Base-by-base conservation (phyloP, 139 green algal species). In the Gonium pectorale region DNA sequence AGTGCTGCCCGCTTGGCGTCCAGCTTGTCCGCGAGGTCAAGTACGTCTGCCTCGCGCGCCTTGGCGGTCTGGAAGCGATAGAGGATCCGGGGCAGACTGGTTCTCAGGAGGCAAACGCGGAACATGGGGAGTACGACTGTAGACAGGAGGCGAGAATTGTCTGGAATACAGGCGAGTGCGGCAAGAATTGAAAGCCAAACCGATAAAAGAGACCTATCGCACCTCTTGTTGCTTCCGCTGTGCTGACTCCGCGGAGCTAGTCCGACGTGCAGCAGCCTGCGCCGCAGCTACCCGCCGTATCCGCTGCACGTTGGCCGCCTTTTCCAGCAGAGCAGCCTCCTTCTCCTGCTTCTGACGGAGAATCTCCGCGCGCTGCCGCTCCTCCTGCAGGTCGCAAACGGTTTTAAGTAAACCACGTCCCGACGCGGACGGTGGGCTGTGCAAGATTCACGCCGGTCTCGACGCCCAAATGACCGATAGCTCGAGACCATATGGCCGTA, bases 291-390 rank as follows among this genome's bases (percentile, higher is more conserved):
- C 83, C 67, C 86, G 78, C 29, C 91, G 87, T 6, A 93, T 78
- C 44, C 87, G 86, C 49, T 86, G 74, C 80, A 96, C 94, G 86
- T 92, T 93, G 33, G 86, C 87, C 19, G 87, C 90, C 85, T 94
- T 94, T 22, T 73, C 63, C 37, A 83, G 63, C 51, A 95, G 85
- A 72, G 80, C 80, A 7, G 64, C 71, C 68, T 95, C 89, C 22
- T 74, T 84, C 29, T 93, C 87, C 77, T 92, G 88, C 62, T 90
- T 90, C 8, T 62, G 41, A 11, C 59, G 59, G 8, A 91, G 70
- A 79, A 94, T 96, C 2, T 90, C 74, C 4, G 86, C 81, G 9
- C 91, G 80, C 54, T 85, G 77, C 29, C 80, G 66, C 80, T 91
- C 90, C 89, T 94, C 89, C 91, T 95, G 90, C 79, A 74, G 59